These are phyloP conservation scores for Epichloe baconii DNA, from an alignment of 2,329 filamentous ascomycete species.

Conservation along the genomic window DNA sequence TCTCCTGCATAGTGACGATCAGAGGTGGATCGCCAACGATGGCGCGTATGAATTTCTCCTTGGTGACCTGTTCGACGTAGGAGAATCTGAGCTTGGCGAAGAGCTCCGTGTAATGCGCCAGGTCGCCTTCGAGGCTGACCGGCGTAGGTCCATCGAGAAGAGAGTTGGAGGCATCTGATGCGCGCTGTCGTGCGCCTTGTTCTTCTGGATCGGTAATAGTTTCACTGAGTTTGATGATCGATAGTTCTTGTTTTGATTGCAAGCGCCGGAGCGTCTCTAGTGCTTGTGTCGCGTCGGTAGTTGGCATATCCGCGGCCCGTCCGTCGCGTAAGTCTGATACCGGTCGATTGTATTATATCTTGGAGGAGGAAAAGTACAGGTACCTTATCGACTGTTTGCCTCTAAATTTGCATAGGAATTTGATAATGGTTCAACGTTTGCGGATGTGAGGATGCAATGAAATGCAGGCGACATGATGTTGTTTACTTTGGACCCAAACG, in stretches of 20 bases:
- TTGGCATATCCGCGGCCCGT: constrained; percentile 15
- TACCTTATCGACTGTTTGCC: background rate
- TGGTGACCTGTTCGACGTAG: constrained; percentile 96
- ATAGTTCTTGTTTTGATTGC: constrained; percentile 47
- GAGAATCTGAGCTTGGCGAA: constrained; percentile 95
- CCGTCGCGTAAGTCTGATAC: background rate
- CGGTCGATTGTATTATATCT: background rate
- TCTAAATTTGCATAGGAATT: background rate
- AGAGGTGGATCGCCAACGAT: constrained; percentile 85
- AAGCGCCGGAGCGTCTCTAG: constrained; percentile 39
- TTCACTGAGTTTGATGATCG: constrained; percentile 65
- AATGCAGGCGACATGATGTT: background rate
- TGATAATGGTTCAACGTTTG: background rate
- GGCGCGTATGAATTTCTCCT: constrained; percentile 90
- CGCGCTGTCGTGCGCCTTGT: constrained; percentile 34
- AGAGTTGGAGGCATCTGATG: constrained; percentile 58
- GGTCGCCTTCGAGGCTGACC: constrained; percentile 65
- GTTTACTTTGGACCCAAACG: constrained; percentile 8
- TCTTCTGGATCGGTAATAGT: constrained; percentile 46
- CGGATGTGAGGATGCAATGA: background rate
- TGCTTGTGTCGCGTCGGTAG: constrained; percentile 24
- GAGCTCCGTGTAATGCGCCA: constrained; percentile 84
- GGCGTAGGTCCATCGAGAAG: constrained; percentile 57
- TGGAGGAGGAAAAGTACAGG: background rate
- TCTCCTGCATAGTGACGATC: constrained; percentile 72